Percentiles rank a stretch among this genome's conserved stretches.
phyloP scores from a whole-genome alignment of 2,329 filamentous ascomycete genomes.

The Phialocephala sp. region DNA sequence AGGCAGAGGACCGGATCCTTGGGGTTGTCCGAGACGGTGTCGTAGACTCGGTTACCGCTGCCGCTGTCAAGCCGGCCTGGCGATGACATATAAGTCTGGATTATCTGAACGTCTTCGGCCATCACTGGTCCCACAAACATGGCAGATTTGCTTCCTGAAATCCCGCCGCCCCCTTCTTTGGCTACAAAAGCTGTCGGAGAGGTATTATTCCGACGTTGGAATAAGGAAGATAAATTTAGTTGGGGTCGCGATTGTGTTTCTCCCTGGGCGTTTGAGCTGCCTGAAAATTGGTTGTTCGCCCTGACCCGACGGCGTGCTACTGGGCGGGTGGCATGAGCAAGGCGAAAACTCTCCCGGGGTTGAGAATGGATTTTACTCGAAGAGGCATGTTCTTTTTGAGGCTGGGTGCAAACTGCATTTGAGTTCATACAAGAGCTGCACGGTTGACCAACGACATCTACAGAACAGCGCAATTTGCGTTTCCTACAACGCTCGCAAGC shows the following conservation, averaged over 20 bases:
- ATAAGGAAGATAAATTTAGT: not conserved
- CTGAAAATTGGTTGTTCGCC: not conserved
- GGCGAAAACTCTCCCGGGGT: not conserved
- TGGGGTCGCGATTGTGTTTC: not conserved
- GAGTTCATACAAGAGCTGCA: slow-evolving; percentile 59
- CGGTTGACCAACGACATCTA: slow-evolving; percentile 56
- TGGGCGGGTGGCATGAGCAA: not conserved
- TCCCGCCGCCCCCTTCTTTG: not conserved
- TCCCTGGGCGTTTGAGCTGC: not conserved
- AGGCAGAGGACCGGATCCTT: slow-evolving; percentile 50
- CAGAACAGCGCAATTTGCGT: slow-evolving; percentile 66
- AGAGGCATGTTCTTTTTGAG: slow-evolving; percentile 10
- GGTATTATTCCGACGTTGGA: not conserved
- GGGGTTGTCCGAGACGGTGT: slow-evolving; percentile 52
- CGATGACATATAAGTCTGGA: slow-evolving; percentile 62
- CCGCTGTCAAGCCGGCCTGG: slow-evolving; percentile 32
- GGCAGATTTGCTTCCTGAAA: slow-evolving; percentile 36
- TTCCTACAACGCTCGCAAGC: slow-evolving; percentile 65
- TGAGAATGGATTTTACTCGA: not conserved
- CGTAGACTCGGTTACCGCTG: slow-evolving; percentile 12
- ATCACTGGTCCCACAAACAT: slow-evolving; percentile 64
- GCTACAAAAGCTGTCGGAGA: not conserved
- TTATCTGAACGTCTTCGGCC: slow-evolving; percentile 63
- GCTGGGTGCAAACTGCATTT: slow-evolving; percentile 4
- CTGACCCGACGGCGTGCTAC: not conserved